These are phyloP conservation scores for Vachellia collinsii DNA, from an alignment of 306 rosid genomes.

Conservation along the genomic window DNA sequence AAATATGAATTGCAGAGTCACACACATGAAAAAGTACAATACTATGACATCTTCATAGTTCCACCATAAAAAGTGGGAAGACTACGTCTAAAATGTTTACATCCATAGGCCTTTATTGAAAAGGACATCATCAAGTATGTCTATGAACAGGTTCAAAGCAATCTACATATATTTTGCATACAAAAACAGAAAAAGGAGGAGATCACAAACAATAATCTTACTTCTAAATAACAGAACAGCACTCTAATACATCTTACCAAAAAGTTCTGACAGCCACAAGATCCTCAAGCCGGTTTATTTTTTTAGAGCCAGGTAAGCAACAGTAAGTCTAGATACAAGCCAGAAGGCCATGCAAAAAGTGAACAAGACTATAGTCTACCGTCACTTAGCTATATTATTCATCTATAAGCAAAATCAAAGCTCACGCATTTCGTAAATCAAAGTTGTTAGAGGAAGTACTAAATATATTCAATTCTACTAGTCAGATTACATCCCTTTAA, in stretches of 20 bases:
- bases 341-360: not conserved
- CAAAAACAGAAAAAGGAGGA: constrained; percentile 22
- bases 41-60: constrained; percentile 9
- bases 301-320: not conserved
- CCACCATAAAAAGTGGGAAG: constrained; percentile 12
- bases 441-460: not conserved
- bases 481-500: not conserved
- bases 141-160: not conserved
- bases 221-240: not conserved
- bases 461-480: not conserved
- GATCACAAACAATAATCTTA: not conserved
- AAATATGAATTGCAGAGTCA: not conserved
- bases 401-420: not conserved
- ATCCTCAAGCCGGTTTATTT: constrained; percentile 1
- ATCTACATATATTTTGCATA: not conserved
- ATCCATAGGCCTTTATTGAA: not conserved
- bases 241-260: not conserved
- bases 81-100: constrained; percentile 2
- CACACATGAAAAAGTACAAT: constrained; percentile 16
- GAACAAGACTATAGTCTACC: not conserved
- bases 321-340: not conserved
- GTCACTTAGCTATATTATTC: not conserved
- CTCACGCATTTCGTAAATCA: not conserved
- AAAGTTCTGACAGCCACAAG: constrained; percentile 9
- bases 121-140: not conserved